Base-by-base conservation (phyloP, 2,329 filamentous ascomycete genomes). In the Colletotrichum orbiculare region DNA sequence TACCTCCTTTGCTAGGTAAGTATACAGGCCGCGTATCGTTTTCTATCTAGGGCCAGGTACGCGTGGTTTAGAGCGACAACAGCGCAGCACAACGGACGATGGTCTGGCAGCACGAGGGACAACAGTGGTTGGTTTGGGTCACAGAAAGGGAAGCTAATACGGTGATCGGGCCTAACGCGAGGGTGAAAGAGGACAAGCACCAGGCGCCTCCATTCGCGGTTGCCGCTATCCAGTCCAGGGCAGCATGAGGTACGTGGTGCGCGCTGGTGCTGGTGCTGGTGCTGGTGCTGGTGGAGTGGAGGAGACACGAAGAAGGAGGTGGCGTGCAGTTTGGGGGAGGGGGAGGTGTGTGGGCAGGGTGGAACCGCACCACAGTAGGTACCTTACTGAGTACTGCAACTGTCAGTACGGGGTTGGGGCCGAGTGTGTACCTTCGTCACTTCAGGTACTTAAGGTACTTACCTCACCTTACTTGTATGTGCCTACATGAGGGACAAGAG, bases 121-220 rank as follows among this genome's bases (percentile, higher is more conserved):
- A 53, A 42, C 50, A 62, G 38, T 50, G 52, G 33, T 56, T 37
- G 50, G 50, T 46, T 62, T 65, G 50, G 62, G 50, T 25, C 25
- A 61, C 62, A 54, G 39, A 56, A 65, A 52, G 46, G 62, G 50
- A 65, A 65, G 50, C 62, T 65, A 65, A 55, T 50, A 34, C 61
- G 62, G 57, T 52, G 62, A 65, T 65, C 62, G 57, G 52, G 62
- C 58, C 52, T 50, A 42, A 55, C 57, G 62, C 62, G 50, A 65
- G 57, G 42, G 57, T 55, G 62, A 41, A 65, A 65, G 25, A 61
- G 57, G 57, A 37, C 62, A 65, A 65, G 62, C 62, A 65, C 57
- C 57, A 61, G 41, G 17, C 61, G 38, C 61, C 61, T 60, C 50
- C 49, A 54, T 64, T 64, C 49, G 61, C 45, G 48, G 37, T 65